Evolutionary conservation across 257 asterid species (phyloP).

Genomic region (Nicotiana noctiflora): DNA sequence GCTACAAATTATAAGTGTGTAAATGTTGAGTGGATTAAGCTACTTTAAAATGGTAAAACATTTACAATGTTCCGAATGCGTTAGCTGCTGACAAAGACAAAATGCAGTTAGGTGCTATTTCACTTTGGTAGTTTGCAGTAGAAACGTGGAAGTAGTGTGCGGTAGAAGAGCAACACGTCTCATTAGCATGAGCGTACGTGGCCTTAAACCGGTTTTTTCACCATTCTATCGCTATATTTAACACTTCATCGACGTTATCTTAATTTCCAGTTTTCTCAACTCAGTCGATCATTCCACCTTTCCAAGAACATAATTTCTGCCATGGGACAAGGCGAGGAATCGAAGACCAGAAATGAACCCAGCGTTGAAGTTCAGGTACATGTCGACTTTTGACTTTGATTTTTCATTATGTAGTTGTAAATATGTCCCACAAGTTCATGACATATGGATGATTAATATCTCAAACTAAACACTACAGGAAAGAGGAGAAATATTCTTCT

Average conservation of each 20-base stretch:
- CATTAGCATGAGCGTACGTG: not conserved
- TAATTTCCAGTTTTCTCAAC: not conserved
- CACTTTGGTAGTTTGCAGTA: not conserved
- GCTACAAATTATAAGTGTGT: too few relatives aligned
- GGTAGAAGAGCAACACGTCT: not conserved
- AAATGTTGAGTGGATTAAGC: too few relatives aligned
- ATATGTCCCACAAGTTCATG: not conserved
- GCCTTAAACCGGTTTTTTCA: not conserved
- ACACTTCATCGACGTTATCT: not conserved
- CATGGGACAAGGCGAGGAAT: conserved; percentile 61
- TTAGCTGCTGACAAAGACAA: not conserved
- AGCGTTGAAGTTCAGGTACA: conserved; percentile 40
- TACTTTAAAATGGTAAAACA: too few relatives aligned
- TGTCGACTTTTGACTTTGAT: not conserved
- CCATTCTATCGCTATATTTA: not conserved
- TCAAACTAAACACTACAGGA: conserved; percentile 22
- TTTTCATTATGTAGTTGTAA: too few relatives aligned
- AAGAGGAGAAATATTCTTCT: conserved; percentile 76
- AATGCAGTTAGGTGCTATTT: not conserved
- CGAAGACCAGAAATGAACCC: conserved; percentile 32
- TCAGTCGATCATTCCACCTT: not conserved
- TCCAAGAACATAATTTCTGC: not conserved
- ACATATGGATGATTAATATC: not conserved
- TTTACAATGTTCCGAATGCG: not conserved
- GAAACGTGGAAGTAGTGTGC: not conserved